A percentile compares a stretch with the other conserved stretches of the same genome.
phyloP scores from a whole-genome alignment of 2,329 filamentous ascomycete genomes.

The Byssothecium circinans region DNA sequence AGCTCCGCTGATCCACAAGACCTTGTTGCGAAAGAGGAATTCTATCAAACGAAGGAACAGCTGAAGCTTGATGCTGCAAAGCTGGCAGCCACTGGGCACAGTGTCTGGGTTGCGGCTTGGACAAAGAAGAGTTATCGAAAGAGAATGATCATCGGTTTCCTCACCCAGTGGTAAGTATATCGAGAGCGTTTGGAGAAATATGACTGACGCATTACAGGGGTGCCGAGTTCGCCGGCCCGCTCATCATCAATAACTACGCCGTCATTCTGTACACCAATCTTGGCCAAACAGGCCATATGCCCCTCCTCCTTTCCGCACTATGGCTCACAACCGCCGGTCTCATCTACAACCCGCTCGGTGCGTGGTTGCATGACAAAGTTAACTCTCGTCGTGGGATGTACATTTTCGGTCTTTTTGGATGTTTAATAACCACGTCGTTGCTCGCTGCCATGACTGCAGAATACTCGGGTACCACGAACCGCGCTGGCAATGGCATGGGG shows the following conservation, averaged over 20 bases:
- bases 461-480: slow-evolving; percentile 45
- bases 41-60: slow-evolving; percentile 52
- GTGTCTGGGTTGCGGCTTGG: slow-evolving; percentile 15
- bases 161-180: slow-evolving; percentile 47
- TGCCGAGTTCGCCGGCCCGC: slow-evolving; percentile 55
- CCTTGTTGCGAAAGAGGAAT: slow-evolving; percentile 50
- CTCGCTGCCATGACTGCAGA: slow-evolving; percentile 40
- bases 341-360: slow-evolving; percentile 26
- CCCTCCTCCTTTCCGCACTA: slow-evolving; percentile 44
- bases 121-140: slow-evolving; percentile 41
- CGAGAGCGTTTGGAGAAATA: neutral
- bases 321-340: slow-evolving; percentile 50
- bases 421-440: slow-evolving; percentile 15
- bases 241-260: slow-evolving; percentile 52
- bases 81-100: slow-evolving; percentile 9
- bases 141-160: slow-evolving; percentile 53
- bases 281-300: slow-evolving; percentile 46
- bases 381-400: slow-evolving; percentile 16
- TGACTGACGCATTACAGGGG: slow-evolving; percentile 36
- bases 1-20: slow-evolving; percentile 46
- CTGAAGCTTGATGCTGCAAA: slow-evolving; percentile 16
- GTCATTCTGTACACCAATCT: slow-evolving; percentile 44
- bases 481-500: slow-evolving; percentile 46
- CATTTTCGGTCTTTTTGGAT: slow-evolving; percentile 38
- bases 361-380: slow-evolving; percentile 19